A percentile compares a stretch with the other conserved stretches of the same genome.
Conservation (phyloP, 2,329 filamentous ascomycete genomes). For the Pseudocercospora pini-densiflorae region DNA sequence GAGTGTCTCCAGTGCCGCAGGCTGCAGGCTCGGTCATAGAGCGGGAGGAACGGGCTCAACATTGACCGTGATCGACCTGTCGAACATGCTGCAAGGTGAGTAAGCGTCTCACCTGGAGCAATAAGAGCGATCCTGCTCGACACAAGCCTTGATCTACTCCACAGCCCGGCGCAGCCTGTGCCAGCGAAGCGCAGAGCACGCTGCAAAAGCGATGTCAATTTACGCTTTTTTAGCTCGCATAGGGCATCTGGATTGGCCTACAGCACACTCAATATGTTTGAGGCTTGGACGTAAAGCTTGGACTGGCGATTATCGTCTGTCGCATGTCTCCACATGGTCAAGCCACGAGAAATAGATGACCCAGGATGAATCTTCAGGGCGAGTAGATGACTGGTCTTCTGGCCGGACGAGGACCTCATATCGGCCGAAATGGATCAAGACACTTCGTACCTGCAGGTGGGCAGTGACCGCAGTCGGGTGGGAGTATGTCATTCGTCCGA, state of each 20-base stretch:
- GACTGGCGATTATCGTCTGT: not conserved
- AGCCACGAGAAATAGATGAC: not conserved
- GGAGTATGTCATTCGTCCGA: not conserved
- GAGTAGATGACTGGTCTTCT: not conserved
- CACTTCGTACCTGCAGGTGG: not conserved
- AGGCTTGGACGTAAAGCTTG: not conserved
- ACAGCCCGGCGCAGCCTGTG: not conserved
- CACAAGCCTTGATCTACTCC: constrained; percentile 4
- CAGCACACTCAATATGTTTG: not conserved
- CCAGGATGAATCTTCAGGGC: not conserved
- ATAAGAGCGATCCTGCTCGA: constrained; percentile 4
- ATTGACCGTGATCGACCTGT: not conserved
- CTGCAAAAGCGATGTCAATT: not conserved
- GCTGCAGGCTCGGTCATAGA: not conserved
- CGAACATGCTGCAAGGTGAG: constrained; percentile 1
- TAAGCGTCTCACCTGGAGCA: constrained; percentile 6
- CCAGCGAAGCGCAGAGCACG: not conserved
- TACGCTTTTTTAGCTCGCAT: not conserved
- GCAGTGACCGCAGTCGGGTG: not conserved
- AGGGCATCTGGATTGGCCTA: not conserved
- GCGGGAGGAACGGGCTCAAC: not conserved
- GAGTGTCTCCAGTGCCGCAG: not conserved
- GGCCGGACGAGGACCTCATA: not conserved
- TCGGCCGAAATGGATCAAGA: constrained; percentile 2
- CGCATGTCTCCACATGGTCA: not conserved